Evolutionary conservation across 306 rosid species (phyloP).

Genomic region (Cicer bijugum): DNA sequence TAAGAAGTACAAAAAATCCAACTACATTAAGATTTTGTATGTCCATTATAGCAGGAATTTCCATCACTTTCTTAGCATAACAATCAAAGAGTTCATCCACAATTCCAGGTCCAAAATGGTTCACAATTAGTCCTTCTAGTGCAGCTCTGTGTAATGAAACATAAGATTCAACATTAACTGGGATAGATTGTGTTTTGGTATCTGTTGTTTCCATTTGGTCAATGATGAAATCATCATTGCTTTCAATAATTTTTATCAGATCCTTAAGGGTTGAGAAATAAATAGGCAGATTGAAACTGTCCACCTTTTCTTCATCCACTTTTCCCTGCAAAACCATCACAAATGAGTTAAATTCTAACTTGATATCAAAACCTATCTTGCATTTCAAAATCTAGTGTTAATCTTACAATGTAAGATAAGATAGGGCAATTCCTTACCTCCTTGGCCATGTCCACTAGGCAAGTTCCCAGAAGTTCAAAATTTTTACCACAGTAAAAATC

Average conservation of each 20-base stretch:
- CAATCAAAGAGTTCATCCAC: constrained; percentile 44
- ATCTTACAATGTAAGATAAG: no score
- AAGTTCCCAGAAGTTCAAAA: constrained; percentile 48
- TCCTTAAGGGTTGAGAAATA: constrained; percentile 35
- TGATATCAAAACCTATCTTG: no score
- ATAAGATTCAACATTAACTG: background rate
- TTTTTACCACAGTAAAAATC: constrained; percentile 7
- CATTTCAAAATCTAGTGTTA: no score
- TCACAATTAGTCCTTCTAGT: constrained; percentile 38
- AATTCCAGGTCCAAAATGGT: constrained; percentile 44
- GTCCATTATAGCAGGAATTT: constrained; percentile 35
- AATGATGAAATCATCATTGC: constrained; percentile 39
- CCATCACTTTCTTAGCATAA: constrained; percentile 35
- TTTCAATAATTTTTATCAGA: constrained; percentile 38
- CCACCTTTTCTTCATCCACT: constrained; percentile 47
- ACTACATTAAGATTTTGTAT: background rate
- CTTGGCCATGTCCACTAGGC: constrained; percentile 50
- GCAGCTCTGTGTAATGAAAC: constrained; percentile 37
- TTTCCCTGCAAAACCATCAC: constrained; percentile 38
- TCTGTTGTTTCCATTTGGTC: constrained; percentile 34
- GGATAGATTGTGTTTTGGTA: background rate
- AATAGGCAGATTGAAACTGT: constrained; percentile 46
- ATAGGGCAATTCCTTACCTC: constrained; percentile 36
- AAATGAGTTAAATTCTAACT: no score
- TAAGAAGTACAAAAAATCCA: constrained; percentile 39